Conservation (phyloP, 305 asterid species). For the Nicotiana rustica region DNA sequence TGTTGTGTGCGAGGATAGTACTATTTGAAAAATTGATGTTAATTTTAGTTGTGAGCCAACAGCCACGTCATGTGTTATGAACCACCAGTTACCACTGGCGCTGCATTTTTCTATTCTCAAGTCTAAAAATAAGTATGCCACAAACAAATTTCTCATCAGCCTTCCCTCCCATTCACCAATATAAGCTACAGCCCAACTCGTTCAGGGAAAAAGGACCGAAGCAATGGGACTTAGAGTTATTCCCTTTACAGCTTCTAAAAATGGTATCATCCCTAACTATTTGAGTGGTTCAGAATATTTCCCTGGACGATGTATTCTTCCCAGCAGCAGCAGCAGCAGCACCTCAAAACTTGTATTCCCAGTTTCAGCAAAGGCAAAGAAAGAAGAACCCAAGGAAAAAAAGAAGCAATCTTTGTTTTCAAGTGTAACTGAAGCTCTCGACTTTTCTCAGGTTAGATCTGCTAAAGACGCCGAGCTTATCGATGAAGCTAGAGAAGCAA, state of each 20-base stretch:
- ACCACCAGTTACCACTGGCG: constrained; percentile 53
- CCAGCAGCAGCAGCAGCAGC: not conserved
- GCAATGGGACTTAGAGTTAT: constrained; percentile 62
- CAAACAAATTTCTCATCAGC: not conserved
- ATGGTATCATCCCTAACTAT: constrained; percentile 42
- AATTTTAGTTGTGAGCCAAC: constrained; percentile 35
- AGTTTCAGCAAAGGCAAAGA: constrained; percentile 52
- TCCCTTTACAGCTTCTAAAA: constrained; percentile 61
- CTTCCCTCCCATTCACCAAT: no score
- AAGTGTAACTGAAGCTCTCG: constrained; percentile 80
- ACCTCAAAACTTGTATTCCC: constrained; percentile 34
- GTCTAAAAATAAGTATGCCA: not conserved
- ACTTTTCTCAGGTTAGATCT: constrained; percentile 87
- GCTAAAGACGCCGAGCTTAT: constrained; percentile 75
- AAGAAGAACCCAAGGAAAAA: constrained; percentile 45
- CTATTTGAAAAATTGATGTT: not conserved
- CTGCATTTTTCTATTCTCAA: constrained; percentile 34
- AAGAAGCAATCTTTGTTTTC: constrained; percentile 63
- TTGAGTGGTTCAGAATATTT: constrained; percentile 31
- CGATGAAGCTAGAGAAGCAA: constrained; percentile 74
- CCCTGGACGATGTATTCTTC: not conserved
- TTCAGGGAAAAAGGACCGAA: no score
- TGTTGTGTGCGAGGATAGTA: not conserved
- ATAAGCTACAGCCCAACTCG: no score
- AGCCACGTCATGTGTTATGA: constrained; percentile 59